A percentile compares a stretch with the other conserved stretches of the same genome.
phyloP scores from a whole-genome alignment of 768 basidiomycete genomes.

The Cubamyces sp. region DNA sequence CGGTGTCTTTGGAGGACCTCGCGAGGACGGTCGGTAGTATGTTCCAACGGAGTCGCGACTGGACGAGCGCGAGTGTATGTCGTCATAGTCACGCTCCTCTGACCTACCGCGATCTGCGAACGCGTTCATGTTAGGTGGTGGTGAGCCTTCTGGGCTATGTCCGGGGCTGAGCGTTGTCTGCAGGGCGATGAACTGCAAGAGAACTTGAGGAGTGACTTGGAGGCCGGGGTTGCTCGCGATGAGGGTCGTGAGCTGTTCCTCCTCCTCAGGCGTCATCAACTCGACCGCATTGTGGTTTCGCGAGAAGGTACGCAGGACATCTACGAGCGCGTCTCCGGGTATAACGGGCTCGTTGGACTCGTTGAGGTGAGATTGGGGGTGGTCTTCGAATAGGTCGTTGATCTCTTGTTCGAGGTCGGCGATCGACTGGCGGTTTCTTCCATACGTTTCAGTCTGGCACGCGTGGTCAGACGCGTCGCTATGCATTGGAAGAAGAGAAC shows the following conservation, averaged over 20 bases:
- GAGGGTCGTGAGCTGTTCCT: constrained; percentile 58
- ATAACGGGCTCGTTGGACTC: constrained; percentile 65
- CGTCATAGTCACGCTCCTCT: constrained; percentile 40
- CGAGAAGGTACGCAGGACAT: constrained; percentile 68
- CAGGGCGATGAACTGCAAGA: constrained; percentile 64
- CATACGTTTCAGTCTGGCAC: constrained; percentile 36
- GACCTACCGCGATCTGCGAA: constrained; percentile 46
- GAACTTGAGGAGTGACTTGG: constrained; percentile 67
- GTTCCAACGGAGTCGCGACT: constrained; percentile 58
- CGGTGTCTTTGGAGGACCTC: constrained; percentile 60
- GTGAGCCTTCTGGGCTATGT: constrained; percentile 29
- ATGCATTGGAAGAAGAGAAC: not conserved
- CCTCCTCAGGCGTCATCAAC: constrained; percentile 68
- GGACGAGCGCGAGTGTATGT: constrained; percentile 52
- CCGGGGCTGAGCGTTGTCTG: constrained; percentile 26
- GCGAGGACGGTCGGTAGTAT: constrained; percentile 45
- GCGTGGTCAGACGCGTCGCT: constrained; percentile 17
- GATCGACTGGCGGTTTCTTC: constrained; percentile 71
- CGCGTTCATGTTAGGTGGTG: constrained; percentile 41
- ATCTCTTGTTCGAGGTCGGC: constrained; percentile 73
- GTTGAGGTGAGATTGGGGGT: constrained; percentile 62
- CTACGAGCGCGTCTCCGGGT: constrained; percentile 71
- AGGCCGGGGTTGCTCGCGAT: constrained; percentile 63
- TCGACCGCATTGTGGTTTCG: constrained; percentile 60
- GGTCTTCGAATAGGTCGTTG: constrained; percentile 65